Evolutionary conservation across 2,329 filamentous ascomycete genomes (phyloP).

Genomic region (Diplodia sapinea): DNA sequence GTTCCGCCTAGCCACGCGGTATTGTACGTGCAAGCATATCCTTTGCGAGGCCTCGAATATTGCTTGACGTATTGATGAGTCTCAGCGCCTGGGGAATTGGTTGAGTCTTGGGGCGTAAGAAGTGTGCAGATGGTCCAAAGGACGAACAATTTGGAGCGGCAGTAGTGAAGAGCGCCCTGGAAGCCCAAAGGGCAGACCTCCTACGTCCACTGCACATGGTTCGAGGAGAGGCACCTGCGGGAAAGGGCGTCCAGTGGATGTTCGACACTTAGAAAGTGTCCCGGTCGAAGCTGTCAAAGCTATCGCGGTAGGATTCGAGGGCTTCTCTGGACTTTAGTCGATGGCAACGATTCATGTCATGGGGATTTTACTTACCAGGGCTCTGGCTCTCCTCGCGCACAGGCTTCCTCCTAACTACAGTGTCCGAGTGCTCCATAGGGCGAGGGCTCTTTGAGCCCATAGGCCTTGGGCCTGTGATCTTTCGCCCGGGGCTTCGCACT

Average conservation of each 20-base stretch:
- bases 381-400: conserved; percentile 33
- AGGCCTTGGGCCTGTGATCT: conserved; percentile 53
- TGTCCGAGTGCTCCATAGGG: conserved; percentile 63
- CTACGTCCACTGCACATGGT: not conserved
- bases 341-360: not conserved
- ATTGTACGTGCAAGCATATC: not conserved
- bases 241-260: not conserved
- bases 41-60: not conserved
- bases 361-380: conserved; percentile 37
- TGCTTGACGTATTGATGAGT: not conserved
- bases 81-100: not conserved
- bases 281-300: conserved; percentile 44
- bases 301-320: conserved; percentile 40
- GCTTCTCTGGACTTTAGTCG: conserved; percentile 12
- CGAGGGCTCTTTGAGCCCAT: conserved; percentile 48
- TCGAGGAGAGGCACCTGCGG: not conserved
- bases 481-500: conserved; percentile 37
- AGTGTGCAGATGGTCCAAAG: not conserved
- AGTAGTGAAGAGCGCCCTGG: not conserved
- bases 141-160: not conserved
- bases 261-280: conserved; percentile 42
- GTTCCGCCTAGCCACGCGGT: not conserved
- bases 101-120: not conserved
- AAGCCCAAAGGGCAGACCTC: not conserved
- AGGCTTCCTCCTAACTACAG: conserved; percentile 52